Base-by-base conservation (phyloP, 257 asterid species). In the Forsythia suspensa region DNA sequence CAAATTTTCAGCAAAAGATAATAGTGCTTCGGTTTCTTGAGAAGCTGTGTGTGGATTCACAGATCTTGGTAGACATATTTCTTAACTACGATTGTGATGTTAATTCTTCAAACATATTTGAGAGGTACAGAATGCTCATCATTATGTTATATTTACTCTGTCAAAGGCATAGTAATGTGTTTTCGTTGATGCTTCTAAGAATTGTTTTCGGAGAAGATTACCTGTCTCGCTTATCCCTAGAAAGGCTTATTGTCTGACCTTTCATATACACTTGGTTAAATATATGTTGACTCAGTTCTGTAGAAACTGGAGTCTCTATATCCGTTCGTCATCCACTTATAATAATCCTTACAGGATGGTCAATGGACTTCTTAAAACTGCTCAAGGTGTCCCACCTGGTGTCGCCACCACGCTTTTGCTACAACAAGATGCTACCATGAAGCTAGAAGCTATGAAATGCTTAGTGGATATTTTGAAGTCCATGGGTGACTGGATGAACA, bases 401-500 rank as follows among this genome's bases (percentile, higher is more conserved):
- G 87, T 79, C 77, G 68, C 93, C 38, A 91, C 88, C 75, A 91
- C 97, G 43, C 91, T 95, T 78, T 89, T 85, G 90, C 96, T 97
- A 80, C 96, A 94, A 72, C 96, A 95, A 85, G 99, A 95, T 77
- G 82, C 82, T 81, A 81, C 88, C 36, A 86, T 95, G 98, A 93
- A 95, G 90, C 85, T 92, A 81, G 97, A 94, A 88, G 97, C 99
- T 74, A 94, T 91, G 97, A 89, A 86, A 85, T 96, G 99, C 87
- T 88, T 96, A 77, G 96, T 96, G 73, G 87, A 92, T 80, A 81
- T 96, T 76, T 88, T 96, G 87, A 94, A 86, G 84, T 89, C 95
- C 82, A 92, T 96, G 99, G 98, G 99, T 79, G 95, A 91, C 77
- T 96, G 99, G 99, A 96, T 92, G 97, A 92, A 96, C 89, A 96